A percentile compares a stretch with the other conserved stretches of the same genome.
Conservation (phyloP, 805 yeast species). For the Hanseniaspora taiwanica region DNA sequence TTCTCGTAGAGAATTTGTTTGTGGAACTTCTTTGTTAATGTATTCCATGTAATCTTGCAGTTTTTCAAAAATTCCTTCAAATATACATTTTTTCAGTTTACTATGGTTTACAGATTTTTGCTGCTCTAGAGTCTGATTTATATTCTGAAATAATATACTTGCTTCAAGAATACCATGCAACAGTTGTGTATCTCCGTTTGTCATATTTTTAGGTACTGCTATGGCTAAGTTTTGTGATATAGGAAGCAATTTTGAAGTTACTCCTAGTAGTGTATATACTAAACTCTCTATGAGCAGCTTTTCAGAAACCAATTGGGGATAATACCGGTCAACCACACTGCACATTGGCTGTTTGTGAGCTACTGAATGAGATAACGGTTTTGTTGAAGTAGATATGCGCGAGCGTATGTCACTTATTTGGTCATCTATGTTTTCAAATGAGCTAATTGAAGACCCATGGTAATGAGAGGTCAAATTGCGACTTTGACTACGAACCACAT, state of each 20-base stretch:
- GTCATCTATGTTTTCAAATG: neutral
- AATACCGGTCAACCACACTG: conserved; percentile 18
- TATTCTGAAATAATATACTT: conserved; percentile 46
- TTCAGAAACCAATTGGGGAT: conserved; percentile 25
- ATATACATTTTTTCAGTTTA: conserved; percentile 44
- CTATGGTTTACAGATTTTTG: neutral
- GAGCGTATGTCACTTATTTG: conserved; percentile 1
- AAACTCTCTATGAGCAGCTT: conserved; percentile 32
- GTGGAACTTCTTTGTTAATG: conserved; percentile 33
- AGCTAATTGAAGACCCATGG: neutral
- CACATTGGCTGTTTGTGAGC: conserved; percentile 10
- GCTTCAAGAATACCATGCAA: conserved; percentile 54
- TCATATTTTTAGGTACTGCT: conserved; percentile 37
- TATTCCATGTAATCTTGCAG: conserved; percentile 30
- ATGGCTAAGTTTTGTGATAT: conserved; percentile 21
- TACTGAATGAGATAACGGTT: neutral
- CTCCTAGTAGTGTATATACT: conserved; percentile 45
- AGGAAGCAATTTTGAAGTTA: conserved; percentile 44
- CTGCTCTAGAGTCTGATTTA: conserved; percentile 24
- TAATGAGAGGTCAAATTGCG: neutral
- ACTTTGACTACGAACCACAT: neutral
- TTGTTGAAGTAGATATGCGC: conserved; percentile 4
- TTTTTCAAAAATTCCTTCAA: conserved; percentile 32
- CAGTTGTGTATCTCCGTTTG: conserved; percentile 42
- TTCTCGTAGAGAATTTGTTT: conserved; percentile 20